Percentiles rank a stretch among this genome's conserved stretches.
These are phyloP conservation scores for Claviceps pazoutovae DNA, from an alignment of 2,329 filamentous ascomycete species.

Conservation along the genomic window DNA sequence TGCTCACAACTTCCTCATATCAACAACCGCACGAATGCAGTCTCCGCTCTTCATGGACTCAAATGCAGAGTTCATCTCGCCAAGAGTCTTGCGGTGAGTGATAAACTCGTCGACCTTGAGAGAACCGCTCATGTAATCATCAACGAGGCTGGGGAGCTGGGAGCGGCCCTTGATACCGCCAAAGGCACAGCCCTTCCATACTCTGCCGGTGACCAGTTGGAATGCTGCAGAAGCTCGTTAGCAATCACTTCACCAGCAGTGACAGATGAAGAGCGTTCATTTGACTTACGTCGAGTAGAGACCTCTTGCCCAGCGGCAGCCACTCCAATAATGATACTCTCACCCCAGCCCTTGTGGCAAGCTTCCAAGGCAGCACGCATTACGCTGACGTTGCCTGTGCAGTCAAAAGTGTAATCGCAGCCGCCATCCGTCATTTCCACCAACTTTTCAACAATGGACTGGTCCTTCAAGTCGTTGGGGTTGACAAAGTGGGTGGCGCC, in stretches of 20 bases:
- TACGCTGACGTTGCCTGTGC: conserved; percentile 90
- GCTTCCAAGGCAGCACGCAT: conserved; percentile 94
- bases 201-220: conserved; percentile 93
- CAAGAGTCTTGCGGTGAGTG: conserved; percentile 77
- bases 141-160: conserved; percentile 75
- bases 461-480: conserved; percentile 61
- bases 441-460: conserved; percentile 81
- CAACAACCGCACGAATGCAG: conserved; percentile 90
- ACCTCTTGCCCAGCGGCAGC: conserved; percentile 95
- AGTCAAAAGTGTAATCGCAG: conserved; percentile 98
- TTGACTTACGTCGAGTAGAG: conserved; percentile 67
- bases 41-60: conserved; percentile 91
- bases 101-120: conserved; percentile 99
- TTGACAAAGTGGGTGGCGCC: conserved; percentile 96
- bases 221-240: conserved; percentile 49
- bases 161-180: conserved; percentile 95
- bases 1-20: conserved; percentile 32
- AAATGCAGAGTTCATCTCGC: conserved; percentile 80
- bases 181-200: conserved; percentile 97
- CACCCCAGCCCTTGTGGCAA: conserved; percentile 98
- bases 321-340: conserved; percentile 96
- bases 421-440: conserved; percentile 97
- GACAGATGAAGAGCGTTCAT: not conserved
- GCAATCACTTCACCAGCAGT: not conserved
- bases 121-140: conserved; percentile 76